Base-by-base conservation (phyloP, 2,329 filamentous ascomycete genomes). In the Diaporthe ampelina region DNA sequence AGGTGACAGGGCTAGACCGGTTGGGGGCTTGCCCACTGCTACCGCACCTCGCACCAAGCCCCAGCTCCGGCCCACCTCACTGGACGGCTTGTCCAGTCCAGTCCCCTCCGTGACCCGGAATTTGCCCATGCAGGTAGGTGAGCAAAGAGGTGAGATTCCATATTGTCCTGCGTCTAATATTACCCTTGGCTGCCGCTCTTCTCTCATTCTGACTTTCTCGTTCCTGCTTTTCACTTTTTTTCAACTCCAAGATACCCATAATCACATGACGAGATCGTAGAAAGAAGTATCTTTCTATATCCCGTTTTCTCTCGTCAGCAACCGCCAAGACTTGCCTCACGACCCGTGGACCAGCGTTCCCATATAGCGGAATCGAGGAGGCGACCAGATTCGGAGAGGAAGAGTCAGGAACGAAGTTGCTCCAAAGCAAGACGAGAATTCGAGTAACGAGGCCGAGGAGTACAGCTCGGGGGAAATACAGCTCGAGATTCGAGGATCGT, bases 181-280 rank as follows among this genome's bases (percentile, higher is more conserved):
- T 75, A 74, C 63, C 74, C 45, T 76, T 50, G 72, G 50, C 72
- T 72, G 52, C 68, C 43, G 56, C 74, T 65, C 57, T 50, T 35
- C 43, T 59, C 67, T 65, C n/a, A 21, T 70, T 45, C 32, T 67
- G 43, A 29, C 56, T 50, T 40, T 32, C 19, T 19, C 43, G 29
- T 54, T 35, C 50, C 52, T 56, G 52, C 43, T 70, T 68, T 68
- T 21, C 74, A 59, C 19, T 54, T 67, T 35, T 67, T 35, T 26
- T 50, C 40, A 50, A 58, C 24, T 37, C 24, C 21, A 10, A 73
- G 35, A 74, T 73, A 73, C 69, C 52, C 70, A 54, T 17, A 17
- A 24, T 52, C 32, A 37, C 63, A 67, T 37, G 19, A 19, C 29
- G 45, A 69, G 58, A 58, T 26, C 58, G 26, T 70, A 50, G 45